Evolutionary conservation across 331 rosid species (phyloP), one percentile per base, ranked within the genome.

Genomic region (Pyrus hybrid): DNA sequence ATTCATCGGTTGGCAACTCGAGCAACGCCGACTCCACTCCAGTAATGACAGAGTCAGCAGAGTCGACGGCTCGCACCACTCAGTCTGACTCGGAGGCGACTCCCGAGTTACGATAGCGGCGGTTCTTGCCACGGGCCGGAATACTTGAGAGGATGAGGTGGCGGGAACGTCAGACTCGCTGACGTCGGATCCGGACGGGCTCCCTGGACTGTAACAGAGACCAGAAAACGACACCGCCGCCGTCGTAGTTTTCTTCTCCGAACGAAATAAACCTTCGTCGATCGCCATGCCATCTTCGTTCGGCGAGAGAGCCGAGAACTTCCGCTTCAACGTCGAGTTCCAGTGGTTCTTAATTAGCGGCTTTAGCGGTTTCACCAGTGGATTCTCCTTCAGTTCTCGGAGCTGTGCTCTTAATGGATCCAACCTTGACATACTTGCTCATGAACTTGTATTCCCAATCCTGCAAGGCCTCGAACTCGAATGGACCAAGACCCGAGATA

Each of bases 381-480:
- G 90, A 47, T 69, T 86, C 83, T 25, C 81, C 87, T 65, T 86
- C 88, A 17, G 85, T 74, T 45, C 60, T 91, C 1, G 89, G 78
- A 62, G 79, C 82, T 1, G 80, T 7, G 67, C 72, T 80, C 85
- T 80, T 80, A 26, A 93, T 16, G 7, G 97, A 85, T 81, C 98
- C 98, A 29, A 91, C 98, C 82, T 87, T 89, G 7, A 76, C 88
- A 61, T 93, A 93, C 90, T 93, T 93, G 79, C 93, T 82, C 90
- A 87, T 85, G 76, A 93, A 93, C 90, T 93, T 91, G 83, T 85
- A 91, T 82, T 91, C 98, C 98, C 98, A 93, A 57, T 93, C 98
- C 85, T 89, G 98, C 81, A 93, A 86, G 18, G 91, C 93, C 12
- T 93, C 97, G 0, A 89, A 86, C 68, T 93, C 97, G 13, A 85